Percentiles rank a stretch among this genome's conserved stretches.
These are phyloP conservation scores for Cymbopogon flexuosus DNA, from an alignment of 202 grass and related monocot genomes.

Conservation along the genomic window DNA sequence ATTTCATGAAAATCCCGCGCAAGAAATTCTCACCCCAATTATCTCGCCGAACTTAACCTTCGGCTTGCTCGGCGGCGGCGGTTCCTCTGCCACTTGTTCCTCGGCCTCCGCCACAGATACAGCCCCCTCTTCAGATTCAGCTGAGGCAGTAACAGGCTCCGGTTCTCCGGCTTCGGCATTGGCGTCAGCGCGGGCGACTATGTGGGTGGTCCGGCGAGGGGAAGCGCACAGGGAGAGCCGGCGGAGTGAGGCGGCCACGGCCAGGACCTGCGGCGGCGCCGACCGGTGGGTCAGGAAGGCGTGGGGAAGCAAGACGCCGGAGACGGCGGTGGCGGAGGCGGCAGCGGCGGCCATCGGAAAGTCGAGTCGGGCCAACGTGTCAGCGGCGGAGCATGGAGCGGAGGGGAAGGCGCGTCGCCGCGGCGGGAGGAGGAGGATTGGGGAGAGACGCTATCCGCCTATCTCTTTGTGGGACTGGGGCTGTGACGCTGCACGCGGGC, in stretches of 20 bases:
- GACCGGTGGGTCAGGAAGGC: slow-evolving; percentile 39
- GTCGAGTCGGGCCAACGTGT: slow-evolving; percentile 28
- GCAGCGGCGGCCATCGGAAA: slow-evolving; percentile 38
- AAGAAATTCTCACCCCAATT: slow-evolving; percentile 66
- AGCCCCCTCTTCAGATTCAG: slow-evolving; percentile 28
- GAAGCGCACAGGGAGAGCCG: slow-evolving; percentile 34
- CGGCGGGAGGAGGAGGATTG: slow-evolving; percentile 34
- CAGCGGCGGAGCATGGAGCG: slow-evolving; percentile 38
- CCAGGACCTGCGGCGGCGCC: slow-evolving; percentile 27
- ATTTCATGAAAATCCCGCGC: not conserved
- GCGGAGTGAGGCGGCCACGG: slow-evolving; percentile 37
- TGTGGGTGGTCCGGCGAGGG: slow-evolving; percentile 29
- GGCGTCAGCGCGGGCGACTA: slow-evolving; percentile 29
- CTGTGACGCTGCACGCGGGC: slow-evolving; percentile 8
- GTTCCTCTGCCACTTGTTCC: slow-evolving; percentile 16
- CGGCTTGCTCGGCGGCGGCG: slow-evolving; percentile 40
- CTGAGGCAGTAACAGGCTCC: slow-evolving; percentile 21
- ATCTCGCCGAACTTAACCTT: slow-evolving; percentile 78
- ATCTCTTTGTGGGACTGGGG: slow-evolving; percentile 11
- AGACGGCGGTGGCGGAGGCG: slow-evolving; percentile 30
- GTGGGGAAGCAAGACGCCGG: slow-evolving; percentile 39
- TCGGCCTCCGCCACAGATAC: slow-evolving; percentile 41
- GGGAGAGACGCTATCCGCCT: slow-evolving; percentile 47
- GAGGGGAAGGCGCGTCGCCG: not conserved
- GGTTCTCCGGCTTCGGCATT: slow-evolving; percentile 33